phyloP scores from a whole-genome alignment of 1,139 yeast species.

The Suhomyces terraborum region DNA sequence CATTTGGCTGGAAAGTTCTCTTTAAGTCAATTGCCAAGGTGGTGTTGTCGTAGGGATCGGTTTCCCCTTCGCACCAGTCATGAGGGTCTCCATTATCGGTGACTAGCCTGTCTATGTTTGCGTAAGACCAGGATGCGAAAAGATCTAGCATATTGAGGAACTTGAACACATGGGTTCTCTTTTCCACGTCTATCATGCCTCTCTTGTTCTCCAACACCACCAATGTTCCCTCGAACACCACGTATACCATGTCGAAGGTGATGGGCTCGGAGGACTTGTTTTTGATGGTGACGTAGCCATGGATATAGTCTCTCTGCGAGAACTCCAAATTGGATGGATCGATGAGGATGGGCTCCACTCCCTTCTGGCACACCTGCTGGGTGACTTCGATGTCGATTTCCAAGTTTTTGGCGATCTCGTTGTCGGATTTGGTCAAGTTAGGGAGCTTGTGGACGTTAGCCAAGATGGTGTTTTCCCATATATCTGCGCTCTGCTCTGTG shows the following conservation, averaged over 20 bases:
- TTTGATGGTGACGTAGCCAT: conserved; percentile 35
- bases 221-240: conserved; percentile 35
- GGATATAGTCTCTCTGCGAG: conserved; percentile 38
- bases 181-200: conserved; percentile 33
- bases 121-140: conserved; percentile 51
- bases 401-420: conserved; percentile 29
- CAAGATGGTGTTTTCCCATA: conserved; percentile 48
- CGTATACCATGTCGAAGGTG: conserved; percentile 40
- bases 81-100: conserved; percentile 52
- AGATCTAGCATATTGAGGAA: conserved; percentile 49
- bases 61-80: conserved; percentile 53
- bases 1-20: conserved; percentile 33
- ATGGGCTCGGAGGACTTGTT: conserved; percentile 28
- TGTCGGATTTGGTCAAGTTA: conserved; percentile 34
- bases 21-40: conserved; percentile 35
- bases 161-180: conserved; percentile 31
- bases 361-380: conserved; percentile 46
- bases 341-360: conserved; percentile 31
- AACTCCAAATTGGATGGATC: conserved; percentile 31
- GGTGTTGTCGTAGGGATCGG: conserved; percentile 46
- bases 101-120: conserved; percentile 46
- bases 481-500: conserved; percentile 34
- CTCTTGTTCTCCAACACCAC: conserved; percentile 29
- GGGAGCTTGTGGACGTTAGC: conserved; percentile 47
- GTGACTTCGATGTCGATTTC: conserved; percentile 40